Percentiles rank a stretch among this genome's conserved stretches.
Conservation (phyloP, 352 stramenopile genomes). For the Pythium oligandrum region DNA sequence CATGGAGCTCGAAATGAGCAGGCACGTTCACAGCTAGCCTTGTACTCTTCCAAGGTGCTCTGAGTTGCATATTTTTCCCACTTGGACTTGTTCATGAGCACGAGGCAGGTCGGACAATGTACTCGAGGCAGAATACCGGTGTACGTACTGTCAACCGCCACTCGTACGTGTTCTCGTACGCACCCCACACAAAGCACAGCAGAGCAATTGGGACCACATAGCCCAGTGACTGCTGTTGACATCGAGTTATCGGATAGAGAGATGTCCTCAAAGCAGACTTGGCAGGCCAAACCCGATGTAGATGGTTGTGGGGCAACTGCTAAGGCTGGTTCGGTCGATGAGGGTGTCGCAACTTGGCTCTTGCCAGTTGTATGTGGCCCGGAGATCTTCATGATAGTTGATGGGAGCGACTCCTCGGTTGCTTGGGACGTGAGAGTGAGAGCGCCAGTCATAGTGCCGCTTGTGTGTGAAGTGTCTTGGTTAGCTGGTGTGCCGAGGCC, state of each 20-base stretch:
- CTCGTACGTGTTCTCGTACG: constrained; percentile 11
- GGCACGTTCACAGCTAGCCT: constrained; percentile 5
- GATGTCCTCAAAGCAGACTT: constrained; percentile 18
- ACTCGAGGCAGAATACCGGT: constrained; percentile 17
- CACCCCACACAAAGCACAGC: constrained; percentile 15
- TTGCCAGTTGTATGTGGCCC: too few relatives aligned
- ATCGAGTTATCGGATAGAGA: not conserved
- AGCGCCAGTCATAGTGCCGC: too few relatives aligned
- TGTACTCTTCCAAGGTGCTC: constrained; percentile 5
- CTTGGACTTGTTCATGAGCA: constrained; percentile 15
- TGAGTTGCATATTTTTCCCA: constrained; percentile 6
- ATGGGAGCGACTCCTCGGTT: too few relatives aligned
- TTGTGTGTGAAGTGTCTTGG: too few relatives aligned
- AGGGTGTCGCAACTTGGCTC: too few relatives aligned
- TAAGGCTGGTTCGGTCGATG: too few relatives aligned
- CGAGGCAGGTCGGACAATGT: constrained; percentile 21
- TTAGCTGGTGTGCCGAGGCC: too few relatives aligned
- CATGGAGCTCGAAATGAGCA: constrained; percentile 22
- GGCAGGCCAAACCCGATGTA: constrained; percentile 3
- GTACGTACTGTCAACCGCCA: constrained; percentile 5
- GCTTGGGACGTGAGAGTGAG: too few relatives aligned
- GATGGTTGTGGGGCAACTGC: too few relatives aligned
- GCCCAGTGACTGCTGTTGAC: not conserved
- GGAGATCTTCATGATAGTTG: too few relatives aligned
- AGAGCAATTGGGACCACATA: constrained; percentile 14